Base-by-base conservation (phyloP, 371 early-diverging fungal species). In the Cladochytrium tenue region DNA sequence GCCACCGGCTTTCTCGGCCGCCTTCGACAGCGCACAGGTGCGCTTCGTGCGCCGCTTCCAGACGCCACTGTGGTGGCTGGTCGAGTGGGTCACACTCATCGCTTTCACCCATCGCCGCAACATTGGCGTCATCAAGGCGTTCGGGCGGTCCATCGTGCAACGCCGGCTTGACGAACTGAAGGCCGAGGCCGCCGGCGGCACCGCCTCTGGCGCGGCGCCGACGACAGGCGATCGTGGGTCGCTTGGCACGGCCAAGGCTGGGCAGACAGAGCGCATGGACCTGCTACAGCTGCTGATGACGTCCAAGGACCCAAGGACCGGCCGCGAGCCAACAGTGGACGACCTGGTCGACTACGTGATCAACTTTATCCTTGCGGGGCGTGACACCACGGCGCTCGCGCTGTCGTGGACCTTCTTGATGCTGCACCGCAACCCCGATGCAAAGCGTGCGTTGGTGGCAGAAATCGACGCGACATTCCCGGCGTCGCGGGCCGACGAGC, bases 321-420 rank as follows among this genome's bases (percentile, higher is more conserved):
- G 64, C 26, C 10, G 56, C 15, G 20, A 23, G 23, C 64, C 86
- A 13, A 76, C 62, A 25, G 85, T 86, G 62, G 69, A 81, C n/a
- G 79, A 83, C 51, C 73, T 90, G 30, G 75, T 83, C 1, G 91
- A 92, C 68, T 80, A 86, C 58, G 79, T 89, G 1, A 62, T 90
- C 53, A 92, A 89, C 73, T 87, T 90, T 67, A 81, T 89, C 58
- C 81, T 89, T 62, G 88, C 81, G 2, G 91, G 89, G 17, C 51
- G 78, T 2, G 78, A 77, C 57, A 90, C 90, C 0, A 91, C 91
- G 1, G 91, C 91, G 0, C 86, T 87, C 57, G 82, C 90, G 0
- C 66, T 91, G 7, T 76, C 85, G 0, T 91, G 91, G 92, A 72
- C 81, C 17, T 74, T 91, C 51, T 89, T 80, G 28, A 63, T 73